Conservation (phyloP, 129 eudicot genomes). For the Lactuca saligna region DNA sequence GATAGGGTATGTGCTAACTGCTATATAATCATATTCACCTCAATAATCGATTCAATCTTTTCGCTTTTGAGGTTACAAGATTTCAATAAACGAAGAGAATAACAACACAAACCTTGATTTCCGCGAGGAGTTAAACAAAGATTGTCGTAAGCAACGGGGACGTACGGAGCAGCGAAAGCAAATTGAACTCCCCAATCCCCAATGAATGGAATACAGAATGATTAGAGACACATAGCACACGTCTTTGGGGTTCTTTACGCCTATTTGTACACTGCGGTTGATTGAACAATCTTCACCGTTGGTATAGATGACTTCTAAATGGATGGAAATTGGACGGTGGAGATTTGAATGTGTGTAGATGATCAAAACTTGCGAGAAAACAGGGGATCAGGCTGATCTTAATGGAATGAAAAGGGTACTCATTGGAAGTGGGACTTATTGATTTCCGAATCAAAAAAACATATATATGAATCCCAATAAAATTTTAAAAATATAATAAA, state of each 20-base stretch:
- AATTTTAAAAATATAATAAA: too few species aligned
- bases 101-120: conserved; percentile 29
- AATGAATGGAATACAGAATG: conserved; percentile 31
- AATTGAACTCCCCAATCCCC: conserved; percentile 27
- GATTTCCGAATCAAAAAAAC: conserved; percentile 6
- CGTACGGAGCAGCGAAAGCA: conserved; percentile 29
- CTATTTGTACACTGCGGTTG: conserved; percentile 11
- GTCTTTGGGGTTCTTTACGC: conserved; percentile 8
- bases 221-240: conserved; percentile 13
- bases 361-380: not conserved
- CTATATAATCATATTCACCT: not conserved
- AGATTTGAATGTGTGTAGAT: conserved; percentile 4
- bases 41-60: conserved; percentile 5
- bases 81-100: conserved; percentile 8
- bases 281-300: conserved; percentile 14
- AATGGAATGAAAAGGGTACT: conserved; percentile 2
- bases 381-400: conserved; percentile 16
- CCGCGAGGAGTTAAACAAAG: conserved; percentile 6
- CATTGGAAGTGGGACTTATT: conserved; percentile 1
- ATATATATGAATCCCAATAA: not conserved
- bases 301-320: not conserved
- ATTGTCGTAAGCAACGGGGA: conserved; percentile 20
- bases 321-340: conserved; percentile 17
- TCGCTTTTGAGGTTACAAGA: not conserved
- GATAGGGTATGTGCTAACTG: conserved; percentile 4